Base-by-base conservation (phyloP, 345 rosid genomes). In the Arabidopsis thaliana region DNA sequence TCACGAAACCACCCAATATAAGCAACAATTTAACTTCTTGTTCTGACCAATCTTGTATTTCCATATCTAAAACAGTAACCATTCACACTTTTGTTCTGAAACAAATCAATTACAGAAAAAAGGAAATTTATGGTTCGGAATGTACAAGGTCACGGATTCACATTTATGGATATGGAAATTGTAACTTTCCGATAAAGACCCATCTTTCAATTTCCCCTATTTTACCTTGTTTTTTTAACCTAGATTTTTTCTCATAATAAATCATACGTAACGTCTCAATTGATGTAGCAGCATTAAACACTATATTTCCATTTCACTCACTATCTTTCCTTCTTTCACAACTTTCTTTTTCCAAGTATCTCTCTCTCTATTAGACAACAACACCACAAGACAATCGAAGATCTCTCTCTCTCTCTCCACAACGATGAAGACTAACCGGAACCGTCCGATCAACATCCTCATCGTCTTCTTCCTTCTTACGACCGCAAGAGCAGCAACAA, bases 121-220 rank as follows among this genome's bases (percentile, higher is more conserved):
- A 16, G 22, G 74, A 60, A 51, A 75, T 32, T 49, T 69, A 76
- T 61, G 70, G 80, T 53, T 69, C 71, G 75, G 59, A 69, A 62
- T 76, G 70, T 69, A 62, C 65, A 76, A 76, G 52, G 34, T 76
- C 71, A 76, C 80, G 75, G 65, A 45, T 55, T 53, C 13, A 52
- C 57, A 76, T 69, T 62, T 52, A 64, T 63, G 60, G 56, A 52
- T 16, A 55, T 61, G 42, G 16, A 25, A 50, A 67, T 50, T 46
- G 67, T 59, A 22, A n/a, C 6, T 23, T 32, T 53, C 4, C 5
- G 6, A 65, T 56, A 74, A 65, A 70, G 65, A 56, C 67, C 71
- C 59, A 64, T 36, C 36, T 37, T 44, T 24, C 24, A 7, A 6
- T 24, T 55, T 32, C 56, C 46, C 46, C 55, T 2, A 55, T 23